Evolutionary conservation across 2,329 filamentous ascomycete species (phyloP), one percentile per base, ranked within the genome.

Genomic region (Neofusicoccum sp.): DNA sequence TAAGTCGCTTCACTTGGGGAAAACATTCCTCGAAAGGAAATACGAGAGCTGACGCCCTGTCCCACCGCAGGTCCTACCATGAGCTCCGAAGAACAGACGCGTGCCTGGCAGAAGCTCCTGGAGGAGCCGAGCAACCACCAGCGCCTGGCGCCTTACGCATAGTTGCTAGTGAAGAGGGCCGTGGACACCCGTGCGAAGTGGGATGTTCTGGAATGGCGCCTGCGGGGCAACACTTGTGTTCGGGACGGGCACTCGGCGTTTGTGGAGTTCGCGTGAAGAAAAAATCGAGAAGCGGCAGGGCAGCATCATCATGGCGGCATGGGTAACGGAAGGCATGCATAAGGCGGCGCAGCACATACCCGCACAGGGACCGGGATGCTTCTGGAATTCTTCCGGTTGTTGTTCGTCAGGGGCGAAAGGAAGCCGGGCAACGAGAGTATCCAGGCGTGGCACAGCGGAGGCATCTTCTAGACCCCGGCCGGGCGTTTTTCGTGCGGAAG

Each of bases 81-180:
- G 44, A 48, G 12, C 3, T 9, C 28, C 33, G 44, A 60, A 11
- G 36, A 48, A 22, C 56, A 48, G 6, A 29, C 14, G 56, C 56
- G 33, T n/a, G 45, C 41, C 4, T 52, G 48, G 48, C 33, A 52
- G 47, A 45, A 54, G 39, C 45, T 54, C n/a, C 39, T 52, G n/a
- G 49, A 62, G 37, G 41, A 62, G 31, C 59, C 59, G 11, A 56
- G 49, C 33, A 34, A 41, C n/a, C 61, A 62, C 50, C 61, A 62
- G 43, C 49, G 49, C 43, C 50, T 62, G 22, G 61, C 61, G 31
- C 61, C 61, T 7, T 62, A 62, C 43, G 50, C 61, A 28, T 62
- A 37, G 41, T 33, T 16, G 44, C 44, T 60, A 49, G 56, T 41
- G 22, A 59, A 47, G 43, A 39, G 22, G 22, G 14, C 12, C 33